These are phyloP conservation scores for Marasmius sp. DNA, from an alignment of 1,284 basidiomycete genomes.

Conservation along the genomic window DNA sequence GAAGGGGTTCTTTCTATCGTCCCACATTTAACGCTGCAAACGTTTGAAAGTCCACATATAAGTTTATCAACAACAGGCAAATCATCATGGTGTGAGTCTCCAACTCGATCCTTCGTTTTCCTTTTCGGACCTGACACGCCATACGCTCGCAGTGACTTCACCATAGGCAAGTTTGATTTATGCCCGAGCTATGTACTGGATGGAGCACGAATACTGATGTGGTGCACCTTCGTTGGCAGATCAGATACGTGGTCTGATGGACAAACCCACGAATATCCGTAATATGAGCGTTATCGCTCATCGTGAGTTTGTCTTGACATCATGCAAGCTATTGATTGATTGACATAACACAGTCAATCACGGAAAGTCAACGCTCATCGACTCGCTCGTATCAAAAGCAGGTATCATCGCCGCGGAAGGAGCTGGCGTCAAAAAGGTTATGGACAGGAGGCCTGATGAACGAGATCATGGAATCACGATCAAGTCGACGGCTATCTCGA, in stretches of 20 bases:
- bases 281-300: constrained; percentile 99
- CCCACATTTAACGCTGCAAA: too few relatives aligned
- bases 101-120: constrained; percentile 24
- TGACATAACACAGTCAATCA: constrained; percentile 82
- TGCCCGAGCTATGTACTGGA: constrained; percentile 7
- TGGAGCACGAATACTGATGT: constrained; percentile 8
- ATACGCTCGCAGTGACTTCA: constrained; percentile 71
- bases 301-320: constrained; percentile 49
- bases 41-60: too few relatives aligned
- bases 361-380: constrained; percentile 99
- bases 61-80: constrained; percentile 26
- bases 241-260: constrained; percentile 91
- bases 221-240: constrained; percentile 42
- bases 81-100: constrained; percentile 74
- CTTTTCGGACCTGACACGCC: constrained; percentile 25
- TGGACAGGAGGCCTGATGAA: constrained; percentile 97
- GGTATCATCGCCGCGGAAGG: constrained; percentile 97
- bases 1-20: too few relatives aligned
- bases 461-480: constrained; percentile 99
- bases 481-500: constrained; percentile 99
- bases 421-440: constrained; percentile 97
- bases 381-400: constrained; percentile 98
- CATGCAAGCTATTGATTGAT: constrained; percentile 8
- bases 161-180: constrained; percentile 72
- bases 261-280: constrained; percentile 89